Evolutionary conservation across 495 filamentous ascomycete genomes (phyloP), one percentile per base, ranked within the genome.

Genomic region (Aspergillus wentii): DNA sequence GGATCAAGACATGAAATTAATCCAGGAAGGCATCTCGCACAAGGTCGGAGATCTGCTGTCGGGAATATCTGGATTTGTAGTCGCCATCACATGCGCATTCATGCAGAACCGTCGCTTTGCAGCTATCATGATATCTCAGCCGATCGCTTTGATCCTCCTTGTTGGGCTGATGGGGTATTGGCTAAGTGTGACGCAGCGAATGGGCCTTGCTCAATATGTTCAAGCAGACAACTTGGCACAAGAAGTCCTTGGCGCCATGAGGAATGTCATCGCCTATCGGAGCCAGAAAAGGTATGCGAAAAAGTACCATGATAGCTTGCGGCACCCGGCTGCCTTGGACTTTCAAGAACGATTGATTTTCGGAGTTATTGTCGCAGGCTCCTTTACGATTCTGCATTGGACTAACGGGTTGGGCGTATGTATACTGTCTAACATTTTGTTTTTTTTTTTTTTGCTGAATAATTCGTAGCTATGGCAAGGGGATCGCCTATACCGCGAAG

Each of bases 261-360:
- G 87, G 22, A 90, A 87, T 48, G 80, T 86, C n/a, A 74, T 80
- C n/a, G 86, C 88, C 9, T 92, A 90, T 49, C 78, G 78, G 40
- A 89, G 85, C 2, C 85, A 94, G 59, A 76, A 81, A 30, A 82
- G 84, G 44, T 70, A 90, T 17, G 80, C 82, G 9, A 68, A 63
- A 39, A 77, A 85, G 60, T 92, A 91, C 52, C 78, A 86, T 42
- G 51, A 30, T 0, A 74, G 83, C 50, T 63, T 94, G n/a, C 56
- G 49, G 38, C 57, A 69, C 13, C 35, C 34, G 10, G 20, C 35
- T 5, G 22, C 18, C 3, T 14, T 31, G 26, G 45, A 48, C 4
- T 30, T 29, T 20, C 35, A 26, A 3, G 45, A 48, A 17, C 28
- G 45, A 7, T 16, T 40, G 1, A 39, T 48, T 8, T 48, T 48